phyloP scores from a whole-genome alignment of 768 basidiomycete species.

The Suillus variegatus region DNA sequence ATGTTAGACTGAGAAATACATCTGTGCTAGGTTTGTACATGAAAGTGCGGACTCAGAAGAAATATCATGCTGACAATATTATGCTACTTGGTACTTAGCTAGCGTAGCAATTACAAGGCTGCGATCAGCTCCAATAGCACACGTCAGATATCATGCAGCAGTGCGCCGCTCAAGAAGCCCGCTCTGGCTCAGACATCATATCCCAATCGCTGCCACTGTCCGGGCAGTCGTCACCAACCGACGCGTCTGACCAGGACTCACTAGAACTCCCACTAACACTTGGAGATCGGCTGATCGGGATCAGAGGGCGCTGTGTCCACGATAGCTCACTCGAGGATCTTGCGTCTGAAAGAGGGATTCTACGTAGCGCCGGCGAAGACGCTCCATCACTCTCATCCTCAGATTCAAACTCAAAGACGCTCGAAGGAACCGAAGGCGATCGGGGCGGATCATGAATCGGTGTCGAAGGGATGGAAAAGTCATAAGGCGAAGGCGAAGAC shows the following conservation, averaged over 20 bases:
- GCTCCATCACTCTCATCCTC: constrained; percentile 18
- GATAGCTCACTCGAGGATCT: not conserved
- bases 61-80: too few relatives aligned
- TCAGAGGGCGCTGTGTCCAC: not conserved
- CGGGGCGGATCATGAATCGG: constrained; percentile 17
- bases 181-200: constrained; percentile 15
- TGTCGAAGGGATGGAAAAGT: constrained; percentile 21
- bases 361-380: not conserved
- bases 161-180: not conserved
- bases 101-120: too few relatives aligned
- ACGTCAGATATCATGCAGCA: not conserved
- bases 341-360: not conserved
- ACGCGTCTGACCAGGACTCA: constrained; percentile 28
- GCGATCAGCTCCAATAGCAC: not conserved
- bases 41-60: too few relatives aligned
- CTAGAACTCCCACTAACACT: constrained; percentile 17
- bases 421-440: constrained; percentile 18
- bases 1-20: not conserved
- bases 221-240: constrained; percentile 10
- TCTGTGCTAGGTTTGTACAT: not conserved
- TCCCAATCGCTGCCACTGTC: constrained; percentile 25
- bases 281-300: not conserved
- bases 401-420: constrained; percentile 10
- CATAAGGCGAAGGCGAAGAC: constrained; percentile 23
- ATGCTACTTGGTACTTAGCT: too few relatives aligned